Conservation (phyloP, 331 rosid species). For the Saraca asoca region DNA sequence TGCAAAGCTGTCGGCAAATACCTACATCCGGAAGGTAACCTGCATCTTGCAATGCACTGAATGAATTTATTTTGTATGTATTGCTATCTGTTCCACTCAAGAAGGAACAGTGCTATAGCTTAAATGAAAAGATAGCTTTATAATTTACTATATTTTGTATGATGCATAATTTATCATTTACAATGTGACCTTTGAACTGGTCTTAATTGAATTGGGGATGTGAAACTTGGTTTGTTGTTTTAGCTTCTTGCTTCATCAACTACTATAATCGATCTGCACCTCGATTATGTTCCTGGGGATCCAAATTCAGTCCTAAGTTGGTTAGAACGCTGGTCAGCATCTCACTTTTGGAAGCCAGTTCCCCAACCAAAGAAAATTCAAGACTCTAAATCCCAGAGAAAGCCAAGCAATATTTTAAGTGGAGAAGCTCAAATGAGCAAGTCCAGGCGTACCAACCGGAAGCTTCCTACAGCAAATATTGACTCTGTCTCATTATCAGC, state of each 20-base stretch:
- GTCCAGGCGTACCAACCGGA: slow-evolving; percentile 67
- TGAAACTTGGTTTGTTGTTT: slow-evolving; percentile 39
- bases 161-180: too few relatives aligned
- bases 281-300: slow-evolving; percentile 62
- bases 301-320: slow-evolving; percentile 77
- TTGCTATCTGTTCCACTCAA: slow-evolving; percentile 5
- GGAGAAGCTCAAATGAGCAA: slow-evolving; percentile 69
- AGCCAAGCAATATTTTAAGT: slow-evolving; percentile 44
- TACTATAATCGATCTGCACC: slow-evolving; percentile 57
- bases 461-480: slow-evolving; percentile 51
- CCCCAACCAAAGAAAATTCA: slow-evolving; percentile 69
- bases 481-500: slow-evolving; percentile 55
- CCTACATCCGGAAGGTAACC: slow-evolving; percentile 68
- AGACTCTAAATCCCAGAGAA: slow-evolving; percentile 66
- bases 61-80: background rate
- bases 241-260: slow-evolving; percentile 83
- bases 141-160: too few relatives aligned
- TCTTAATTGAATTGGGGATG: slow-evolving; percentile 18
- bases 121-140: slow-evolving; percentile 6
- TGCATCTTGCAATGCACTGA: slow-evolving; percentile 14
- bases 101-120: background rate
- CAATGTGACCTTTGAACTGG: background rate
- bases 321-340: slow-evolving; percentile 83
- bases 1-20: slow-evolving; percentile 58
- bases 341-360: slow-evolving; percentile 79